Evolutionary conservation across 2,329 filamentous ascomycete species (phyloP), one percentile per base, ranked within the genome.

Genomic region (Dichotomopilus funicola): DNA sequence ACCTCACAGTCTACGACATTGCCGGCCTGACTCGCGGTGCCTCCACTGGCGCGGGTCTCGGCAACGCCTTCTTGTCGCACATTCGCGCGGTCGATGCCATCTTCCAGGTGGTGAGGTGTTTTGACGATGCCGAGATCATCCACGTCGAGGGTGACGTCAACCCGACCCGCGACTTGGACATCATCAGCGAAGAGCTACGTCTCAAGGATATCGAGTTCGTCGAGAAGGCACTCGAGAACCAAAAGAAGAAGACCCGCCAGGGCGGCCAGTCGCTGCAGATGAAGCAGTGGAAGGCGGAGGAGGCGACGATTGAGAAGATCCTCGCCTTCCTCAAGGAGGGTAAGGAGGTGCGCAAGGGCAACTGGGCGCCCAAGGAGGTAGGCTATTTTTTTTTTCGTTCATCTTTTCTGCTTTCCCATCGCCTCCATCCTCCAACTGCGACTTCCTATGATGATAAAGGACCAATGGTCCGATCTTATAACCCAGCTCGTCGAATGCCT

Each of bases 401-500:
- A 12, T 13, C 27, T 19, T 12, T 9, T 33, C 40, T 13, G n/a
- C 27, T 19, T 12, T 42, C 33, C 6, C 37, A 12, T 7, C 44
- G 19, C 19, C 19, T 27, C 19, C 19, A 27, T 27, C 19, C 19
- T 27, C 19, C 19, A 27, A 27, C 36, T 9, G 10, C n/a, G 19
- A 66, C 61, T 66, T 83, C 77, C 71, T 67, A 86, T 96, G 94
- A 97, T 97, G 94, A 97, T 86, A 87, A 95, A 96, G 87, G 94
- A 91, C 89, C 85, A 81, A 78, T 75, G 81, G 89, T 90, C 91
- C 88, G 88, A 91, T 81, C 79, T 88, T 78, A 89, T 91, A 95
- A 89, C 94, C 94, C 94, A 99, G 94, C 94, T 99, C 94, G 88
- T 96, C 87, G 92, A 97, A 86, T 83, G 81, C 83, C 87, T 88